Percentiles rank a stretch among this genome's conserved stretches.
Conservation (phyloP, 23 red algal genomes). For the Gracilaria vermiculophylla region DNA sequence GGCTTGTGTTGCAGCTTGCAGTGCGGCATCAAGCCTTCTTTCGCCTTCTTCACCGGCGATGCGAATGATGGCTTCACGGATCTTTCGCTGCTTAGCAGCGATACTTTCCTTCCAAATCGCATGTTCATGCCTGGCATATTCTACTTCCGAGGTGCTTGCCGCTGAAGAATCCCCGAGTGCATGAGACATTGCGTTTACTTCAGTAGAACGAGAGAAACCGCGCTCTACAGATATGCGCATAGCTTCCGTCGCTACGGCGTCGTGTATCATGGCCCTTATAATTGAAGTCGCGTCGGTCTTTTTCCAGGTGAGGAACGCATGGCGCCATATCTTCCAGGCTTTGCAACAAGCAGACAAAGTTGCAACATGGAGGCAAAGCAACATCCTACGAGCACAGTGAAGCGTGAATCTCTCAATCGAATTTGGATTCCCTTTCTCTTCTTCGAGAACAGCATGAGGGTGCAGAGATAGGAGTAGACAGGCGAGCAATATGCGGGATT, state of each 20-base stretch:
- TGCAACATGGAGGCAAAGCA: constrained; percentile 31
- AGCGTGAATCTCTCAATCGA: constrained; percentile 10
- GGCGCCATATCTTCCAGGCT: constrained; percentile 46
- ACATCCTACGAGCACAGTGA: constrained; percentile 39
- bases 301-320: constrained; percentile 45
- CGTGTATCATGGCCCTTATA: constrained; percentile 40
- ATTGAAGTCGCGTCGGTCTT: constrained; percentile 20
- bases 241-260: constrained; percentile 48
- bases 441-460: constrained; percentile 29
- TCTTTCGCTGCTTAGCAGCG: constrained; percentile 26
- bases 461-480: constrained; percentile 44
- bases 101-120: constrained; percentile 35
- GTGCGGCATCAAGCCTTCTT: constrained; percentile 22
- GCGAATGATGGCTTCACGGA: constrained; percentile 38
- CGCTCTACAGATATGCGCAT: constrained; percentile 23
- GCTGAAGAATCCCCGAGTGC: constrained; percentile 6
- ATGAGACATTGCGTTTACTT: neutral
- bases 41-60: constrained; percentile 32
- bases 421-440: neutral
- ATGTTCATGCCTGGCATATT: constrained; percentile 35
- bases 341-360: constrained; percentile 24
- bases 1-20: constrained; percentile 1
- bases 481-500: constrained; percentile 27
- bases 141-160: neutral
- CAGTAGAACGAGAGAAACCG: constrained; percentile 16